These are phyloP conservation scores for Setaria italica DNA, from an alignment of 202 grass and related monocot genomes.

Conservation along the genomic window DNA sequence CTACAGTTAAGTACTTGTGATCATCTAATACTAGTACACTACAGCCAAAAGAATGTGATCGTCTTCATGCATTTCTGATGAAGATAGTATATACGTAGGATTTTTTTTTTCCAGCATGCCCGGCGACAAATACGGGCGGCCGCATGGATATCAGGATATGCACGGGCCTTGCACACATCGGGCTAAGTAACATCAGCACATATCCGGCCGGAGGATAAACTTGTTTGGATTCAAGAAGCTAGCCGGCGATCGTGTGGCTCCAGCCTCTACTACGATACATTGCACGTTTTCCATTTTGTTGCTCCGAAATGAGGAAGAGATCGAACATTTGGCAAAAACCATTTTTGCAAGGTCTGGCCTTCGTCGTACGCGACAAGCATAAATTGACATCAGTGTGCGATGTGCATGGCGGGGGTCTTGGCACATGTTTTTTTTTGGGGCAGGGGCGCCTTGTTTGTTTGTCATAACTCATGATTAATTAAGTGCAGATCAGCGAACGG, in stretches of 20 bases:
- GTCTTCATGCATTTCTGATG: background rate
- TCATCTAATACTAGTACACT: too few species aligned
- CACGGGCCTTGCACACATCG: background rate
- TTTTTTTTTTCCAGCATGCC: background rate
- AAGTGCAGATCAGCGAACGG: background rate
- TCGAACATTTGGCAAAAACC: background rate
- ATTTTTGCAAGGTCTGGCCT: background rate
- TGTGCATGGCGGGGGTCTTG: background rate
- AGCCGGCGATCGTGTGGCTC: slow-evolving; percentile 6
- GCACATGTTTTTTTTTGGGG: background rate
- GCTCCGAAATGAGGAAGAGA: background rate
- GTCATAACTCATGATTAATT: background rate
- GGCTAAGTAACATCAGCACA: background rate
- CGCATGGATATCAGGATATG: background rate
- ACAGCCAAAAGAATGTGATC: background rate
- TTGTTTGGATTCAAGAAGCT: background rate
- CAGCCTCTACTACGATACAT: background rate
- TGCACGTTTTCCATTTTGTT: background rate
- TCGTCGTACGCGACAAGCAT: background rate
- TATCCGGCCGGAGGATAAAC: background rate
- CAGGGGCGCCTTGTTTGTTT: too few species aligned
- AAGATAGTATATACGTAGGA: background rate
- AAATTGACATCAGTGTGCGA: background rate
- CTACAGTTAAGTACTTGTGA: background rate
- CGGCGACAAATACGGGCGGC: background rate